Evolutionary conservation across 768 basidiomycete genomes (phyloP).

Genomic region (Rhizopogon salebrosus): DNA sequence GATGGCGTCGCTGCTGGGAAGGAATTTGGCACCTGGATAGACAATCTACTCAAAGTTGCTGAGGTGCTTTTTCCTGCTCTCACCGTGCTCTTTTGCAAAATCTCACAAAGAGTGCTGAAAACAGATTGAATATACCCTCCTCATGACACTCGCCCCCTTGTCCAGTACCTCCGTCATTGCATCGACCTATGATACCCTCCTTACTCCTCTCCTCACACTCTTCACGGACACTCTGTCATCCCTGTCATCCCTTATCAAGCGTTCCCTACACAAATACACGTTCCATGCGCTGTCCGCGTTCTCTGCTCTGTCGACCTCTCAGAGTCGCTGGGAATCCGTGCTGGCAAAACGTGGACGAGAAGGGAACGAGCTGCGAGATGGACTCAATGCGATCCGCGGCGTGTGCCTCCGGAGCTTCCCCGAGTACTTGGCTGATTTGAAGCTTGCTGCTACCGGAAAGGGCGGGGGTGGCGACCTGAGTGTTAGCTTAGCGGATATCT

Average conservation of each 20-base stretch:
- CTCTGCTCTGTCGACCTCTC: slow-evolving; percentile 49
- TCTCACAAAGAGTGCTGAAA: background rate
- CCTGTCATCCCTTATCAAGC: slow-evolving; percentile 63
- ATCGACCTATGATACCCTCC: slow-evolving; percentile 55
- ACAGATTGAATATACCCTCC: slow-evolving; percentile 65
- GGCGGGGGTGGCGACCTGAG: slow-evolving; percentile 55
- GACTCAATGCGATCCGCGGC: slow-evolving; percentile 54
- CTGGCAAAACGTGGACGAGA: slow-evolving; percentile 49
- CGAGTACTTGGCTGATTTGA: slow-evolving; percentile 76
- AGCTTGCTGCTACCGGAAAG: slow-evolving; percentile 46
- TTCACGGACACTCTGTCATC: slow-evolving; percentile 64
- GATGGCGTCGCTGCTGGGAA: slow-evolving; percentile 62
- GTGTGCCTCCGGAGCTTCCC: slow-evolving; percentile 80
- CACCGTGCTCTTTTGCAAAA: background rate
- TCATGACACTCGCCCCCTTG: slow-evolving; percentile 61
- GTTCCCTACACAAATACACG: slow-evolving; percentile 69
- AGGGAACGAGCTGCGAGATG: slow-evolving; percentile 69
- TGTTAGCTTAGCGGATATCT: slow-evolving; percentile 60
- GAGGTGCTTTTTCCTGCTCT: slow-evolving; percentile 40
- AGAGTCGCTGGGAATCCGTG: slow-evolving; percentile 64
- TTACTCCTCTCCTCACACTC: slow-evolving; percentile 59
- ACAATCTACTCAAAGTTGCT: slow-evolving; percentile 56
- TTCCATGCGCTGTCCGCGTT: slow-evolving; percentile 77
- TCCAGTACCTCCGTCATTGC: slow-evolving; percentile 44
- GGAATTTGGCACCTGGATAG: slow-evolving; percentile 72